A percentile compares a stretch with the other conserved stretches of the same genome.
phyloP scores from a whole-genome alignment of 2,329 filamentous ascomycete genomes.

The Trichophyton verrucosum region DNA sequence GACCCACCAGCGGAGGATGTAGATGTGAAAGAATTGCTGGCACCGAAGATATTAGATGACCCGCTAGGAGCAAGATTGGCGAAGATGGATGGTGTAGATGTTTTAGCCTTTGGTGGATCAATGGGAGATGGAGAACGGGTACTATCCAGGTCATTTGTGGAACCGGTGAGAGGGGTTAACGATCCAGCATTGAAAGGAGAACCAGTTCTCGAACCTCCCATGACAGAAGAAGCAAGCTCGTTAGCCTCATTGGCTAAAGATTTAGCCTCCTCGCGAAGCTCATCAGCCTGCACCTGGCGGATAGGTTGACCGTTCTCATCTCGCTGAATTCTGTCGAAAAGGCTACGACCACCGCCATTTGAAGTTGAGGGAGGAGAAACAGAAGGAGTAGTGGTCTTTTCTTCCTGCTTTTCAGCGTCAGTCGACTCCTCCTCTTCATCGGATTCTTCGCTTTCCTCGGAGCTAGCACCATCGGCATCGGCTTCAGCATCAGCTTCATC shows the following conservation, averaged over 20 bases:
- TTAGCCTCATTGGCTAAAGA: constrained; percentile 10
- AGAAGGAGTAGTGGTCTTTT: constrained; percentile 8
- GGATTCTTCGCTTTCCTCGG: neutral
- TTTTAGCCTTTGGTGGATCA: constrained; percentile 5
- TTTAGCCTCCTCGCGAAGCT: constrained; percentile 3
- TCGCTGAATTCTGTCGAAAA: constrained; percentile 26
- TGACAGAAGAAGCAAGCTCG: constrained; percentile 15
- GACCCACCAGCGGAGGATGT: neutral
- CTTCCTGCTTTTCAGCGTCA: constrained; percentile 10
- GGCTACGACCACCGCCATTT: constrained; percentile 19
- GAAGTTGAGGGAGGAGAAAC: constrained; percentile 10
- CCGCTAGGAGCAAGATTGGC: neutral
- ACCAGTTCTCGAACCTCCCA: constrained; percentile 18
- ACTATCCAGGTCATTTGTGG: constrained; percentile 8
- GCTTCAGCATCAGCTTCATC: neutral
- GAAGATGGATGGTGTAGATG: constrained; percentile 2
- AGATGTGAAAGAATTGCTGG: neutral
- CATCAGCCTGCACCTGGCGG: constrained; percentile 11
- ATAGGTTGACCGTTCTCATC: constrained; percentile 19
- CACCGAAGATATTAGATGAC: neutral
- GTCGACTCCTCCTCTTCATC: constrained; percentile 9
- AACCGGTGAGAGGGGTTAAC: constrained; percentile 14
- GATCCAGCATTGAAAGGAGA: constrained; percentile 19
- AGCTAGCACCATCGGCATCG: neutral
- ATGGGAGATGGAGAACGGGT: constrained; percentile 15